Percentiles rank a stretch among this genome's conserved stretches.
These are phyloP conservation scores for Hypoxylon cercidicola DNA, from an alignment of 495 filamentous ascomycete species.

Conservation along the genomic window DNA sequence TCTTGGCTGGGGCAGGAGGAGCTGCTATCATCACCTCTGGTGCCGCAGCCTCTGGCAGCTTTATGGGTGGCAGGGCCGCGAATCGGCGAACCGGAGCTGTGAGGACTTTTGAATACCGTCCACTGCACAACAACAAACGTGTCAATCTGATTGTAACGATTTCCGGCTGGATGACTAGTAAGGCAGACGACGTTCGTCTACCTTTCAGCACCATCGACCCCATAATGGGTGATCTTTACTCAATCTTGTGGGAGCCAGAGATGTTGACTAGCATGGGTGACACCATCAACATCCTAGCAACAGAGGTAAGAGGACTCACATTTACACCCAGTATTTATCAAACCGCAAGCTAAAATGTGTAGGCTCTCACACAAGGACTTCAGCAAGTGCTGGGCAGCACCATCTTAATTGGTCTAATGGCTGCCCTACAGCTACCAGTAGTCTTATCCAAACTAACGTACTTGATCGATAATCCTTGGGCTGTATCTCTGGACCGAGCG, in stretches of 20 bases:
- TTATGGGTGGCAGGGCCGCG: constrained; percentile 86
- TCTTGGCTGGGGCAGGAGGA: constrained; percentile 90
- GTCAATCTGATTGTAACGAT: constrained; percentile 96
- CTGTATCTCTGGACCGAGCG: constrained; percentile 89
- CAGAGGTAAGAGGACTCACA: constrained; percentile 72
- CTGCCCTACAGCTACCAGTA: constrained; percentile 90
- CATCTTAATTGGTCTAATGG: constrained; percentile 88
- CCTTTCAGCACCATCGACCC: constrained; percentile 97
- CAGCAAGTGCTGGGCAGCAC: constrained; percentile 96
- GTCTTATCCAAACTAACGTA: constrained; percentile 95
- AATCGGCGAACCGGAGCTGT: constrained; percentile 88
- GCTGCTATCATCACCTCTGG: constrained; percentile 92
- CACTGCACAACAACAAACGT: constrained; percentile 96
- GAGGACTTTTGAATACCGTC: constrained; percentile 95
- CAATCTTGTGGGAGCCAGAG: constrained; percentile 96
- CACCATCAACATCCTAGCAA: constrained; percentile 97
- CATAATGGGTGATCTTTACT: constrained; percentile 98
- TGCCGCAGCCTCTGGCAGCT: constrained; percentile 85
- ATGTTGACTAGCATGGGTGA: constrained; percentile 97
- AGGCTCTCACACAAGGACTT: constrained; percentile 94
- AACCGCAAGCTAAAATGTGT: constrained; percentile 18
- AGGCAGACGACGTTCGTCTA: constrained; percentile 93
- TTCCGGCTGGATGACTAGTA: constrained; percentile 98
- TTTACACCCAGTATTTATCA: background rate
- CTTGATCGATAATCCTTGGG: constrained; percentile 98